phyloP scores from a whole-genome alignment of 208 protist species.

The Wallacemonas collosoma region DNA sequence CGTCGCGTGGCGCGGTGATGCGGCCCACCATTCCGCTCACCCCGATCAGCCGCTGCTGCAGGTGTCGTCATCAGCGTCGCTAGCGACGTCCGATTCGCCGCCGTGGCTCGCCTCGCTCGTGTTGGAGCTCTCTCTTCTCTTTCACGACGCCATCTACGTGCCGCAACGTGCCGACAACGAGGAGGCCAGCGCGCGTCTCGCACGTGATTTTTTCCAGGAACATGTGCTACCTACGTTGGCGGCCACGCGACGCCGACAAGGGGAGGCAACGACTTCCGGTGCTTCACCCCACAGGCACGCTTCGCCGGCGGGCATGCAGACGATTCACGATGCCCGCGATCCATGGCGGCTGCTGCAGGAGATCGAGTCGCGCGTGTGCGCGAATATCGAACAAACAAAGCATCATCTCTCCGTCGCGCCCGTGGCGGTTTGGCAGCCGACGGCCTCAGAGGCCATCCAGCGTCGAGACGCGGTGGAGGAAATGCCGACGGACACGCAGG shows the following conservation, averaged over 20 bases:
- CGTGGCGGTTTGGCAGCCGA: conserved; percentile 2
- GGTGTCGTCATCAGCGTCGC: too few species aligned
- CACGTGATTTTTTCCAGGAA: conserved; percentile 33
- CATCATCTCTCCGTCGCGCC: conserved; percentile 41
- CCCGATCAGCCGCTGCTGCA: too few species aligned
- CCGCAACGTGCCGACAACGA: conserved; percentile 67
- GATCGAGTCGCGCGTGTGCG: conserved; percentile 29
- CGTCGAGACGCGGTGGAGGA: neutral
- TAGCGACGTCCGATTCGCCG: neutral
- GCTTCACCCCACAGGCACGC: conserved; percentile 25
- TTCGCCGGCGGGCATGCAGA: conserved; percentile 12
- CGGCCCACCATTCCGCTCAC: conserved; percentile 16
- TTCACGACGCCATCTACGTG: conserved; percentile 84
- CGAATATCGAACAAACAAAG: conserved; percentile 43
- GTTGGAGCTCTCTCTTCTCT: conserved; percentile 69
- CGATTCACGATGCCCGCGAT: conserved; percentile 21
- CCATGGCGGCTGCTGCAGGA: neutral
- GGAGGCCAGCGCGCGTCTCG: conserved; percentile 50
- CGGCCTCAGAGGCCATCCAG: neutral
- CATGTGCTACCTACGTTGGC: conserved; percentile 19
- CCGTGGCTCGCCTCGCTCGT: conserved; percentile 25
- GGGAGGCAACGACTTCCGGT: neutral
- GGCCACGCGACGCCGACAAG: neutral
- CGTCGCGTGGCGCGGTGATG: neutral
- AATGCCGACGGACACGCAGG: conserved; percentile 18